Evolutionary conservation across 2,329 filamentous ascomycete species (phyloP).

Genomic region (Verticillium nonalfalfae): DNA sequence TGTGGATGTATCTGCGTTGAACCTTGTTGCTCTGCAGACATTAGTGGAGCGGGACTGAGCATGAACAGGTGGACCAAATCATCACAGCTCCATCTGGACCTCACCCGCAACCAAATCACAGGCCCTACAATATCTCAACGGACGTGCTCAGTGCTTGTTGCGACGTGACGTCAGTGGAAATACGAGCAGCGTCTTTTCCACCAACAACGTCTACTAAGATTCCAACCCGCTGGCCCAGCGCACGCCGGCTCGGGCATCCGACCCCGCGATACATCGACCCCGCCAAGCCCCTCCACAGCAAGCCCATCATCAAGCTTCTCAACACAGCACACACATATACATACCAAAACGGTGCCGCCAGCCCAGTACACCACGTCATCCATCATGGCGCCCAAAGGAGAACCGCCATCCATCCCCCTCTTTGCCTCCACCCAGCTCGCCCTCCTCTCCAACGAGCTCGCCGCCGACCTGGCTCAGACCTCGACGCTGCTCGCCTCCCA

Average conservation of each 20-base stretch:
- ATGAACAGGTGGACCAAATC: not conserved
- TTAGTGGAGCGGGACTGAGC: not conserved
- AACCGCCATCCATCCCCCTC: slow-evolving; percentile 52
- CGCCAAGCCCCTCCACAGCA: not conserved
- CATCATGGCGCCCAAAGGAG: slow-evolving; percentile 24
- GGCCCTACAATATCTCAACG: not conserved
- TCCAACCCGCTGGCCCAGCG: too few relatives aligned
- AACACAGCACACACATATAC: not conserved
- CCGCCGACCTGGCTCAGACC: slow-evolving; percentile 66
- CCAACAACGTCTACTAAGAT: too few relatives aligned
- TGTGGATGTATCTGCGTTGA: too few relatives aligned
- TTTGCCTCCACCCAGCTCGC: slow-evolving; percentile 68
- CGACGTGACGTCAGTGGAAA: not conserved
- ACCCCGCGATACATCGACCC: not conserved
- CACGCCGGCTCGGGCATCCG: too few relatives aligned
- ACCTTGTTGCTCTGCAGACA: not conserved
- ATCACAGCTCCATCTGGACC: not conserved
- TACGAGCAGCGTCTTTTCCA: not conserved
- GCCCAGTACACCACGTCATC: not conserved
- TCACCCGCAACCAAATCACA: not conserved
- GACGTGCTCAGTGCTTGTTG: too few relatives aligned
- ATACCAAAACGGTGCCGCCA: not conserved
- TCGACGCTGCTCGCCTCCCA: slow-evolving; percentile 59
- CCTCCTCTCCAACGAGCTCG: slow-evolving; percentile 65
- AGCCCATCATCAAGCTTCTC: not conserved